phyloP scores from a whole-genome alignment of 1,284 basidiomycete genomes.

The Cryptococcus jaspeensis region DNA sequence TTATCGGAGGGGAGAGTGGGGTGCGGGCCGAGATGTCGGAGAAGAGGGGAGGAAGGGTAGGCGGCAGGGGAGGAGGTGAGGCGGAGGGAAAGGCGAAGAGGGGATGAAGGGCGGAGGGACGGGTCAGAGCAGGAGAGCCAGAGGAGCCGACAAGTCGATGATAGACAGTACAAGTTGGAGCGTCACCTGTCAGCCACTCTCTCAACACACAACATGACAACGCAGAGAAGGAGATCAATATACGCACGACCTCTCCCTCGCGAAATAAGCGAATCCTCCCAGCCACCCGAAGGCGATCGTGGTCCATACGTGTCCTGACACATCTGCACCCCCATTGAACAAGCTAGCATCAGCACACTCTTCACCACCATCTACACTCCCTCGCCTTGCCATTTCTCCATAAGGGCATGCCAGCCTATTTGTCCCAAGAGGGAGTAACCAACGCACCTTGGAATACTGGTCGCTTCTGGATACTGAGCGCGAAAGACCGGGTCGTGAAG shows the following conservation, averaged over 20 bases:
- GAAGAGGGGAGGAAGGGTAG: neutral
- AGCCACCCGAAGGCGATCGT: slow-evolving; percentile 40
- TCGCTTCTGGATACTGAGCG: slow-evolving; percentile 69
- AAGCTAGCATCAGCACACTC: neutral
- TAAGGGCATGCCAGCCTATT: neutral
- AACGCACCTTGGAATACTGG: slow-evolving; percentile 45
- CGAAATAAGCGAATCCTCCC: slow-evolving; percentile 43
- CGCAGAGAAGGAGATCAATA: neutral
- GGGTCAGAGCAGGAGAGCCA: neutral
- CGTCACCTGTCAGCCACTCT: neutral
- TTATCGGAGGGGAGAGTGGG: neutral
- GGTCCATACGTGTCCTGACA: slow-evolving; percentile 38
- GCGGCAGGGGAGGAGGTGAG: neutral
- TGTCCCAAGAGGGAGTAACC: neutral
- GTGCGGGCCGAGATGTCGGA: neutral
- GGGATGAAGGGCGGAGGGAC: neutral
- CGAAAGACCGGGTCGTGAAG: slow-evolving; percentile 71
- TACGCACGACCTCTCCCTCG: slow-evolving; percentile 48
- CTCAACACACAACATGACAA: neutral
- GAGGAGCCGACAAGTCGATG: neutral
- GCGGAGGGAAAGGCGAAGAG: neutral
- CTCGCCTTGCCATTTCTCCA: neutral
- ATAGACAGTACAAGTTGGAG: neutral
- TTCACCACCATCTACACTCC: neutral
- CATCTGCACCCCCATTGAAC: slow-evolving; percentile 25